Evolutionary conservation across 768 basidiomycete genomes (phyloP).

Genomic region (Podaxis carcinomalis): DNA sequence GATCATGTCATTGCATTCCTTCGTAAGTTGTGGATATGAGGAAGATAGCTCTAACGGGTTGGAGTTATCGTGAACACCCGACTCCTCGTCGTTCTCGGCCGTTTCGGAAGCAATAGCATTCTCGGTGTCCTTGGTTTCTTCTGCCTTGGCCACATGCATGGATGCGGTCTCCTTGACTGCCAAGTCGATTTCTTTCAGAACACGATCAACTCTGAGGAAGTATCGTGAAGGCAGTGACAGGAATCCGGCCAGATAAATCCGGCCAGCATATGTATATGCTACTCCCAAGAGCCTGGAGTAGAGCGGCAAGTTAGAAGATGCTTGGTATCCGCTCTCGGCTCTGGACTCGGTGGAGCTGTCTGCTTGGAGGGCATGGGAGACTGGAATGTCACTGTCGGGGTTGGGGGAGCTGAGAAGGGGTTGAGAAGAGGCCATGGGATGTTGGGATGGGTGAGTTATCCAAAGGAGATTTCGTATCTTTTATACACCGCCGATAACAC

Average conservation of each 20-base stretch:
- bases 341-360: too few species aligned
- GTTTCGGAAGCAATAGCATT: not conserved
- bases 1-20: not conserved
- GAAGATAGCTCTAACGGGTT: not conserved
- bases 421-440: too few species aligned
- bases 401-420: too few species aligned
- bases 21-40: not conserved
- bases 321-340: not conserved
- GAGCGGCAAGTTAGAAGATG: not conserved
- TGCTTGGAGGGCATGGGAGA: too few species aligned
- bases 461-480: too few species aligned
- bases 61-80: not conserved
- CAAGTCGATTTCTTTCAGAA: not conserved
- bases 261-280: not conserved
- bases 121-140: not conserved
- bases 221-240: not conserved
- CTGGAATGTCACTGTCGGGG: too few species aligned
- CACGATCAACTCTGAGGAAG: not conserved
- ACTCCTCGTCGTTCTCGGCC: not conserved
- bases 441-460: too few species aligned
- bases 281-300: not conserved
- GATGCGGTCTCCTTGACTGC: not conserved
- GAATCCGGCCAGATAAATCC: not conserved
- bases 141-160: not conserved
- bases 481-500: too few species aligned